Evolutionary conservation across 176 grass and related monocot species (phyloP).

Genomic region (Carex cristatella): DNA sequence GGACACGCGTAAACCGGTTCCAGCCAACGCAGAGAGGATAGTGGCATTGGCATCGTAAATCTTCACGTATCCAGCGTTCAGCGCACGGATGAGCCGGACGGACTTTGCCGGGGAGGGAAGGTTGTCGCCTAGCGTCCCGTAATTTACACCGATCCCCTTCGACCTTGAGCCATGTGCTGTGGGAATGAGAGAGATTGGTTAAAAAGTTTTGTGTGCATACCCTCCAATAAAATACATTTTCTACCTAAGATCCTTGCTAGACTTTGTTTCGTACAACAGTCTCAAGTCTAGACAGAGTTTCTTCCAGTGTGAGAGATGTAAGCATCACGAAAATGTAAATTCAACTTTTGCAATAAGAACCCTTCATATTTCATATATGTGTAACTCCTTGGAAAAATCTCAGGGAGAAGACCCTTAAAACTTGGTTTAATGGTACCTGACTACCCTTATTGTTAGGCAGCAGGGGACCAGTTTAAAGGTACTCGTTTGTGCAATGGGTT

Average conservation of each 20-base stretch:
- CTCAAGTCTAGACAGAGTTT: too few species aligned
- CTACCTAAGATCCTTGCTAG: neutral
- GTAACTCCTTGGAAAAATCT: too few species aligned
- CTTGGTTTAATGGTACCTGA: neutral
- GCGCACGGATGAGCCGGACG: conserved; percentile 41
- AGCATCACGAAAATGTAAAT: neutral
- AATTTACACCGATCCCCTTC: conserved; percentile 70
- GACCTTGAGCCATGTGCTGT: conserved; percentile 24
- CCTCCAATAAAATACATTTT: neutral
- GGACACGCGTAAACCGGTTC: conserved; percentile 47
- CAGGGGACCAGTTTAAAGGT: neutral
- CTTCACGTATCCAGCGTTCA: conserved; percentile 63
- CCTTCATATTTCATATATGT: neutral
- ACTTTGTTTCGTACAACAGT: too few species aligned
- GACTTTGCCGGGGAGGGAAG: conserved; percentile 47
- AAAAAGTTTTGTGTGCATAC: neutral
- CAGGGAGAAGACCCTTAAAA: neutral
- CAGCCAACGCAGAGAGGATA: conserved; percentile 59
- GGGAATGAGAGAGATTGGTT: neutral
- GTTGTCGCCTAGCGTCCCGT: conserved; percentile 68
- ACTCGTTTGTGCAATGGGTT: too few species aligned
- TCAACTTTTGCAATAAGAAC: neutral
- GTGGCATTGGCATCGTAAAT: conserved; percentile 75
- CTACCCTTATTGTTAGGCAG: neutral
- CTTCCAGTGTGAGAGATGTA: neutral